Evolutionary conservation across 345 rosid species (phyloP), one percentile per base, ranked within the genome.

Genomic region (Populus nigra): DNA sequence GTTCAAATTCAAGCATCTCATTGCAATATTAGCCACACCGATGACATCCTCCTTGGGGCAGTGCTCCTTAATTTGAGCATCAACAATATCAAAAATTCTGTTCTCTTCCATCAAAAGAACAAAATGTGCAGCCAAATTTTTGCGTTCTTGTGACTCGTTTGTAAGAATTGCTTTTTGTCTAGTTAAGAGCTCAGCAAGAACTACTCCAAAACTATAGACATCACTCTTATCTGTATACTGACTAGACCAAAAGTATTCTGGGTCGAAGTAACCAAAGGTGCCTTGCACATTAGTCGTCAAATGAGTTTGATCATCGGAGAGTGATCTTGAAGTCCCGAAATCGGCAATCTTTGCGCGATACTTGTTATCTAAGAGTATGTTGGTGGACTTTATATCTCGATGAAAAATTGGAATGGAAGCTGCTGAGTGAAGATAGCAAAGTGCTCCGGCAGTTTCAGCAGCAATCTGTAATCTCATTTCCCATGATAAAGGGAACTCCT

Each of bases 191-290:
- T 81, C 81, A 2, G 62, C 70, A 0, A 81, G 75, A 41, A 81
- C 81, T 36, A 81, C 84, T 0, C 81, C 84, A 20, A 81, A 81
- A 13, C 84, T 81, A 23, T 76, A 81, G 22, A 76, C 77, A 53
- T 76, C 77, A 5, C 80, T 80, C 22, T 80, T 76, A 10, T 81
- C 80, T 20, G 83, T 76, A 61, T 71, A 76, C 17, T 72, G 73
- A 8, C 73, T 25, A 0, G 80, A 25, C 23, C 38, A 59, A 35
- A 75, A 83, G 43, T 79, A 78, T 25, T 75, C 72, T 0, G 79
- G 82, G 47, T 79, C 79, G 1, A 83, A 72, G 79, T 82, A 82
- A 1, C 85, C 85, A 50, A 76, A 76, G 13, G 85, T 83, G 2
- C 85, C 85, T 59, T 78, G 77, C 9, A 83, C 72, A 35, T 10